These are phyloP conservation scores for Colletotrichum sp. DNA, from an alignment of 2,329 filamentous ascomycete species.

Conservation along the genomic window DNA sequence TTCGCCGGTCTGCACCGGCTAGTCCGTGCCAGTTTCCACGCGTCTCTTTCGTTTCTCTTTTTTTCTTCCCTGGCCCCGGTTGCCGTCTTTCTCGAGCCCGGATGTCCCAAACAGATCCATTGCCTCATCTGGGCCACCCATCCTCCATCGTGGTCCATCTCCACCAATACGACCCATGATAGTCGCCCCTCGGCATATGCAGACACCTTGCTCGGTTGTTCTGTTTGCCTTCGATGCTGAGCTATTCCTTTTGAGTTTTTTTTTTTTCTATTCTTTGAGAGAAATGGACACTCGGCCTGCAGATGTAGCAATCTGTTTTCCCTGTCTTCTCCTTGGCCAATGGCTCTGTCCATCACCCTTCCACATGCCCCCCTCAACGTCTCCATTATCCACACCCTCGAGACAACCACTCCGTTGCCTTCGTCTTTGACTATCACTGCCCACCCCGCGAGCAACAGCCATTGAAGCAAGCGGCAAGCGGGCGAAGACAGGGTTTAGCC, in stretches of 20 bases:
- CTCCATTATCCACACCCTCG: conserved; percentile 11
- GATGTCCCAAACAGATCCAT: conserved; percentile 19
- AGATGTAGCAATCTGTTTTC: conserved; percentile 29
- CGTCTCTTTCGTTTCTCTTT: conserved; percentile 19
- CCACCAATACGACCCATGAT: conserved; percentile 33
- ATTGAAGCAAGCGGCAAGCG: background rate
- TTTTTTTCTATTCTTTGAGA: conserved; percentile 24
- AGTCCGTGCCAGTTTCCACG: conserved; percentile 10
- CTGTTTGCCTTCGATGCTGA: background rate
- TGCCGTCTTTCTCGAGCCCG: background rate
- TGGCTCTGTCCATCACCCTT: conserved; percentile 31
- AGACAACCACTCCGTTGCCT: background rate
- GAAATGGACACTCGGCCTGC: conserved; percentile 34
- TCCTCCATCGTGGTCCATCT: conserved; percentile 28
- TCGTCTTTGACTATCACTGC: background rate
- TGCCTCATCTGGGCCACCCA: conserved; percentile 27
- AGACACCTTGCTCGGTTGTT: conserved; percentile 26
- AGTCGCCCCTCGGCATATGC: conserved; percentile 44
- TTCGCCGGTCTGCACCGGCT: conserved; percentile 3
- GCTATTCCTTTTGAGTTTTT: background rate
- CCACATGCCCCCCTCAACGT: background rate
- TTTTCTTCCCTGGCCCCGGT: background rate
- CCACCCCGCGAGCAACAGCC: background rate
- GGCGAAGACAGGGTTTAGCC: conserved; percentile 19
- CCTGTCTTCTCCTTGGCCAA: conserved; percentile 28